phyloP scores from a whole-genome alignment of 495 filamentous ascomycete genomes.

The Annulohypoxylon moriforme region DNA sequence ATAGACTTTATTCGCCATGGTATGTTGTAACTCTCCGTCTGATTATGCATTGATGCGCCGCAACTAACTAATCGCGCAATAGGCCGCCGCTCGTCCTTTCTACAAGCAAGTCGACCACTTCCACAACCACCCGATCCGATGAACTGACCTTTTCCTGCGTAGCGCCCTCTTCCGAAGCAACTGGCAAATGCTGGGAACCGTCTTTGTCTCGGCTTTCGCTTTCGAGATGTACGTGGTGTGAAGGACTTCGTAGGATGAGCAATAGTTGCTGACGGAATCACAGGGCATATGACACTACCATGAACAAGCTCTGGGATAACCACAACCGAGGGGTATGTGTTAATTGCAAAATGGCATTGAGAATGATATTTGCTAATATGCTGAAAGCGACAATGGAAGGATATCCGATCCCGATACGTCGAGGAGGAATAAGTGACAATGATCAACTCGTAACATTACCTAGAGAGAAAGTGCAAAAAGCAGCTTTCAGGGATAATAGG shows the following conservation, averaged over 20 bases:
- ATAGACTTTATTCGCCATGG: constrained; percentile 50
- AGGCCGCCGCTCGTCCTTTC: constrained; percentile 62
- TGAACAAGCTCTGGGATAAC: constrained; percentile 88
- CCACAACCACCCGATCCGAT: constrained; percentile 33
- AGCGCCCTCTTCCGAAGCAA: constrained; percentile 89
- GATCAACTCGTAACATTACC: neutral
- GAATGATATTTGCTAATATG: constrained; percentile 45
- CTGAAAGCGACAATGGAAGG: constrained; percentile 97
- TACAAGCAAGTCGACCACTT: constrained; percentile 80
- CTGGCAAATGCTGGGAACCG: constrained; percentile 81
- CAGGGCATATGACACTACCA: constrained; percentile 80
- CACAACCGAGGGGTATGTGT: constrained; percentile 87
- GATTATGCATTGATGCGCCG: neutral
- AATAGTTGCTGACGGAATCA: constrained; percentile 42
- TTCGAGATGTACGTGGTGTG: constrained; percentile 83
- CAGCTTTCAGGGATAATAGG: constrained; percentile 15
- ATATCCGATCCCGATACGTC: constrained; percentile 90
- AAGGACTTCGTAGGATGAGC: constrained; percentile 1
- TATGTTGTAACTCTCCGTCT: constrained; percentile 33
- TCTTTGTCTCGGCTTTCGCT: constrained; percentile 88
- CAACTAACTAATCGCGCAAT: constrained; percentile 51
- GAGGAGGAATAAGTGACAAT: constrained; percentile 67
- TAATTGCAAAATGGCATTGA: neutral
- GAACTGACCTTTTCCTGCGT: constrained; percentile 48
- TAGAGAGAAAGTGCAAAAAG: neutral